Evolutionary conservation across 2,329 filamentous ascomycete species (phyloP).

Genomic region (Trichophyton verrucosum): DNA sequence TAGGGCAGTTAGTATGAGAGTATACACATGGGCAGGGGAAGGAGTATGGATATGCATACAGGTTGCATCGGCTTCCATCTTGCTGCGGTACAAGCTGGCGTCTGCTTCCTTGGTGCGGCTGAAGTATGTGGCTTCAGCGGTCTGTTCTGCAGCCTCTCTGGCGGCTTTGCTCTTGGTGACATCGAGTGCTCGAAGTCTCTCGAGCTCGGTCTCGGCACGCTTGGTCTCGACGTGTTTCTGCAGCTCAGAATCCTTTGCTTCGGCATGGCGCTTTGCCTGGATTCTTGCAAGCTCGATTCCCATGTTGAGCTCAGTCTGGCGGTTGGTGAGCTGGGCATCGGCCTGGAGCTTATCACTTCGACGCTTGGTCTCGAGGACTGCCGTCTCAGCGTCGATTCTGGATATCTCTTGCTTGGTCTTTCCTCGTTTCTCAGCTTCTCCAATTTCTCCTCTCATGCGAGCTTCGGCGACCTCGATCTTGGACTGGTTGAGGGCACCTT

Average conservation of each 20-base stretch:
- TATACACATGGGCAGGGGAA: conserved; percentile 3
- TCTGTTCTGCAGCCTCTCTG: conserved; percentile 31
- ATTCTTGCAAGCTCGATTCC: conserved; percentile 67
- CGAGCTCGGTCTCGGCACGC: conserved; percentile 66
- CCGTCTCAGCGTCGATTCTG: conserved; percentile 77
- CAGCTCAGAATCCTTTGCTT: conserved; percentile 66
- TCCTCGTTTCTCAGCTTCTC: conserved; percentile 63
- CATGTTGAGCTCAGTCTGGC: conserved; percentile 58
- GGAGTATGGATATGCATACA: conserved; percentile 16
- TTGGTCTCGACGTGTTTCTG: conserved; percentile 66
- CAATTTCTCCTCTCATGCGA: conserved; percentile 47
- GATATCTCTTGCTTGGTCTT: conserved; percentile 75
- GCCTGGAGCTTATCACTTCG: conserved; percentile 70
- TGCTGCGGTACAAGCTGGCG: conserved; percentile 31
- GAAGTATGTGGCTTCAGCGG: conserved; percentile 40
- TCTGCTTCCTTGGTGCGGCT: conserved; percentile 43
- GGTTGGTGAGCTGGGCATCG: conserved; percentile 61
- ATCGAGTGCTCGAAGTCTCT: conserved; percentile 62
- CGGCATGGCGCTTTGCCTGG: conserved; percentile 57
- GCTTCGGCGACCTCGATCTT: conserved; percentile 49
- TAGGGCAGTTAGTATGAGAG: background rate
- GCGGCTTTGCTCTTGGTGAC: conserved; percentile 59
- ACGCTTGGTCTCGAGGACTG: conserved; percentile 70
- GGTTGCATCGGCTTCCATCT: conserved; percentile 30
- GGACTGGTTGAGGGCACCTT: conserved; percentile 72